These are phyloP conservation scores for Westerdykella ornata DNA, from an alignment of 2,329 filamentous ascomycete species.

Conservation along the genomic window DNA sequence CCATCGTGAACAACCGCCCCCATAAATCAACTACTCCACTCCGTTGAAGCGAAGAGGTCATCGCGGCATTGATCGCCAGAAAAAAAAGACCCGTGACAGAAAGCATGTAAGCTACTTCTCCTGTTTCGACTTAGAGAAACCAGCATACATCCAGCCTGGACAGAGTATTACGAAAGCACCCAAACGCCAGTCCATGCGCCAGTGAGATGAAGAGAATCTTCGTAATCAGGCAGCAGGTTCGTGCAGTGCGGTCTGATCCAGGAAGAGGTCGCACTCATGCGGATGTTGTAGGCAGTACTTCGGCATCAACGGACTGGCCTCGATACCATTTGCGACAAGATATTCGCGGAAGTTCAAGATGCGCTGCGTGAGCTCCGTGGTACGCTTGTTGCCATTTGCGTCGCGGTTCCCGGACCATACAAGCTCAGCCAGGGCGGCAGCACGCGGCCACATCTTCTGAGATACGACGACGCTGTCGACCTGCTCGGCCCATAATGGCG, in stretches of 20 bases:
- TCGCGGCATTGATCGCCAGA: too few species aligned
- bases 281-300: slow-evolving; percentile 55
- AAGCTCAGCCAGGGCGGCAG: slow-evolving; percentile 51
- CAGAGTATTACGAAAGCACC: too few species aligned
- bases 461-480: slow-evolving; percentile 49
- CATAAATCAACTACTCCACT: too few species aligned
- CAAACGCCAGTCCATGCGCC: too few species aligned
- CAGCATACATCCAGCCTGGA: too few species aligned
- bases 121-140: too few species aligned
- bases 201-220: too few species aligned
- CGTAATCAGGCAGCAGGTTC: not conserved
- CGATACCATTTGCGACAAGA: slow-evolving; percentile 49
- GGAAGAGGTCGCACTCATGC: slow-evolving; percentile 52
- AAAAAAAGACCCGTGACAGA: too few species aligned
- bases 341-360: slow-evolving; percentile 56
- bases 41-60: too few species aligned
- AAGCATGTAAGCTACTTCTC: too few species aligned
- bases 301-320: slow-evolving; percentile 47
- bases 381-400: slow-evolving; percentile 45
- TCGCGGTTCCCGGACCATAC: slow-evolving; percentile 52
- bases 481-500: slow-evolving; percentile 51
- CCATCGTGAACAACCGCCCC: too few species aligned
- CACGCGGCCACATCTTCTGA: slow-evolving; percentile 51
- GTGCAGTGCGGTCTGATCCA: slow-evolving; percentile 42
- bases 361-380: slow-evolving; percentile 49